Percentiles rank a stretch among this genome's conserved stretches.
phyloP scores from a whole-genome alignment of 768 basidiomycete species.

The Chiua virens region DNA sequence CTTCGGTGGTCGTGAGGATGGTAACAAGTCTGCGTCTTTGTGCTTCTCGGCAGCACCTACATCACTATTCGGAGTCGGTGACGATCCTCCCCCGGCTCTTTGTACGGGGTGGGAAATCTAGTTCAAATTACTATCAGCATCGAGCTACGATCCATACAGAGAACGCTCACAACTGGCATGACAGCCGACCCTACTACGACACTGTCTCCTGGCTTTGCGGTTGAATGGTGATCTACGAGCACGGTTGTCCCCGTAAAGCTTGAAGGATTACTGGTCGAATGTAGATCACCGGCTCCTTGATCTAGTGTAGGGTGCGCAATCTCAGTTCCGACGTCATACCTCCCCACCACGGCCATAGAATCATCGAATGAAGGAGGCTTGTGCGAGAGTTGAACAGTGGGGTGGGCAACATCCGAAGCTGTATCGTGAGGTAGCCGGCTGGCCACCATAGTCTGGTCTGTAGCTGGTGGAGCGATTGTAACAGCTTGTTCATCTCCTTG shows the following conservation, averaged over 20 bases:
- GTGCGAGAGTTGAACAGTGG: background rate
- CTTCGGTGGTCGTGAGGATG: conserved; percentile 20
- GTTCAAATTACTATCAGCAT: background rate
- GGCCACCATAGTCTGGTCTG: background rate
- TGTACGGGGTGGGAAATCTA: background rate
- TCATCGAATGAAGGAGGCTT: background rate
- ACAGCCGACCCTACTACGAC: background rate
- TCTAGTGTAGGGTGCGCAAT: background rate
- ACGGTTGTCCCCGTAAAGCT: conserved; percentile 1
- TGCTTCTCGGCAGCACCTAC: conserved; percentile 13
- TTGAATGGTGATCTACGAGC: background rate
- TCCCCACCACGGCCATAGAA: background rate
- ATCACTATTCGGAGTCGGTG: background rate
- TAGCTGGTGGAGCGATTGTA: background rate
- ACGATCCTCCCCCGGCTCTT: background rate
- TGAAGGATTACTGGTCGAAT: background rate
- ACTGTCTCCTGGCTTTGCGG: background rate
- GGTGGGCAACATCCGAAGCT: background rate
- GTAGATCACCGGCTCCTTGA: background rate
- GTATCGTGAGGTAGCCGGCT: background rate
- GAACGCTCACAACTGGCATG: conserved; percentile 3
- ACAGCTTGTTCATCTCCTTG: background rate
- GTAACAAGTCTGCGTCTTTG: conserved; percentile 1
- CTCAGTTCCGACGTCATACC: background rate
- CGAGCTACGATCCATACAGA: background rate